These are phyloP conservation scores for Rhodomyrtus tomentosa DNA, from an alignment of 345 rosid genomes.

Conservation along the genomic window DNA sequence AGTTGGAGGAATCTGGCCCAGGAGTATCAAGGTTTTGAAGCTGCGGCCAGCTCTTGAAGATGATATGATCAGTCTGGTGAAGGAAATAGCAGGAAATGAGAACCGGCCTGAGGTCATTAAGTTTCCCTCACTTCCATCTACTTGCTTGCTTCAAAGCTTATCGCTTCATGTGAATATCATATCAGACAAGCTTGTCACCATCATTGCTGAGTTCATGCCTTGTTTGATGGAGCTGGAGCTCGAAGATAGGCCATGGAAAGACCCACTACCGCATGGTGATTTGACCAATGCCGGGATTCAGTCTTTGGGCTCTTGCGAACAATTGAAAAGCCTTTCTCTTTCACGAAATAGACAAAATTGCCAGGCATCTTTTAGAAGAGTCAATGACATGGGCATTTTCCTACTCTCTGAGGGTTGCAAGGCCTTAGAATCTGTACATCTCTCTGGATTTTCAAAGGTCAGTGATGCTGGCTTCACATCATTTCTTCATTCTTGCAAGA, in stretches of 20 bases:
- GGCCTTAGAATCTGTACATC: slow-evolving; percentile 37
- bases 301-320: slow-evolving; percentile 23
- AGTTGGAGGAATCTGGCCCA: slow-evolving; percentile 23
- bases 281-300: slow-evolving; percentile 50
- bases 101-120: neutral
- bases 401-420: slow-evolving; percentile 51
- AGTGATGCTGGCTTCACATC: slow-evolving; percentile 71
- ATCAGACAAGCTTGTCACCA: slow-evolving; percentile 36
- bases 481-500: slow-evolving; percentile 43
- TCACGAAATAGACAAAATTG: slow-evolving; percentile 31
- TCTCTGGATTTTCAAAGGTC: slow-evolving; percentile 52
- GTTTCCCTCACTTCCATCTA: slow-evolving; percentile 8
- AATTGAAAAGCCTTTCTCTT: slow-evolving; percentile 39
- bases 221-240: slow-evolving; percentile 44
- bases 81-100: slow-evolving; percentile 8
- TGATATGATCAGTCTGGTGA: slow-evolving; percentile 24
- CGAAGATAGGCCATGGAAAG: slow-evolving; percentile 49
- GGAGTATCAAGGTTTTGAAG: slow-evolving; percentile 32
- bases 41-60: slow-evolving; percentile 29
- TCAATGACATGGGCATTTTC: slow-evolving; percentile 66
- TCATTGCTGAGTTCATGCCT: slow-evolving; percentile 31
- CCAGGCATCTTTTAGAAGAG: slow-evolving; percentile 44
- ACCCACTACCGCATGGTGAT: slow-evolving; percentile 21
- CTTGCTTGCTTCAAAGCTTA: slow-evolving; percentile 28
- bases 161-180: slow-evolving; percentile 43